Percentiles rank a stretch among this genome's conserved stretches.
phyloP scores from a whole-genome alignment of 768 basidiomycete species.

The Boletus sp. region DNA sequence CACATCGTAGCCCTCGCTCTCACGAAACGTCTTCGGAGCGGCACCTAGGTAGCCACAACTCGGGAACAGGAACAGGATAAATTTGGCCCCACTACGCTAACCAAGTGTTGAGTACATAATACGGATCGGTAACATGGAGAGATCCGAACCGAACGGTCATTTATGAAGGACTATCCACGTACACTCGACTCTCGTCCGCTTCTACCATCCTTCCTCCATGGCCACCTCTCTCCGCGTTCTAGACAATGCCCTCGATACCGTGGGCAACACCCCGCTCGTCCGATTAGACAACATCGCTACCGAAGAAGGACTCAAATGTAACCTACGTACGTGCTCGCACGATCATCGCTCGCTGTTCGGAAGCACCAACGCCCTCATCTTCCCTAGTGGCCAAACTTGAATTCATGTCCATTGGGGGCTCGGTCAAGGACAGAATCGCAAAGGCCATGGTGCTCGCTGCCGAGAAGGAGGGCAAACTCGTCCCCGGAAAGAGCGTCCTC shows the following conservation, averaged over 20 bases:
- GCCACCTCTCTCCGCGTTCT: slow-evolving; percentile 48
- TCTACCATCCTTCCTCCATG: slow-evolving; percentile 22
- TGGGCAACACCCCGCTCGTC: slow-evolving; percentile 91
- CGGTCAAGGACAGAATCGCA: slow-evolving; percentile 94
- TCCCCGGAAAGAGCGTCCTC: slow-evolving; percentile 85
- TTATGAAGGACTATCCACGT: background rate
- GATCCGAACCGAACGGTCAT: slow-evolving; percentile 12
- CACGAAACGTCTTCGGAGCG: background rate
- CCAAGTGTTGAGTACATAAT: too few relatives aligned
- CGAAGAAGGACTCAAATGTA: slow-evolving; percentile 79
- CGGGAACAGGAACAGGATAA: too few relatives aligned
- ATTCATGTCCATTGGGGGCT: slow-evolving; percentile 87
- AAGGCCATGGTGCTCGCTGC: slow-evolving; percentile 97
- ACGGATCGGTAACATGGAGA: background rate
- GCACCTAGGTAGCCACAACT: background rate
- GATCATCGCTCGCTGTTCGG: background rate
- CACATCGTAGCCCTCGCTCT: background rate
- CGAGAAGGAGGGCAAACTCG: slow-evolving; percentile 80
- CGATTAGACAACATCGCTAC: slow-evolving; percentile 77
- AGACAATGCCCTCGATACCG: slow-evolving; percentile 76
- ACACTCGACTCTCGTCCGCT: background rate
- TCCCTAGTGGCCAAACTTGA: slow-evolving; percentile 85
- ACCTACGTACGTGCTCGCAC: slow-evolving; percentile 64
- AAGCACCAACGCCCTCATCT: background rate
- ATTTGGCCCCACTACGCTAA: too few relatives aligned